Evolutionary conservation across 2,329 filamentous ascomycete species (phyloP), one percentile per base, ranked within the genome.

Genomic region (Paecilomyces fulvus): DNA sequence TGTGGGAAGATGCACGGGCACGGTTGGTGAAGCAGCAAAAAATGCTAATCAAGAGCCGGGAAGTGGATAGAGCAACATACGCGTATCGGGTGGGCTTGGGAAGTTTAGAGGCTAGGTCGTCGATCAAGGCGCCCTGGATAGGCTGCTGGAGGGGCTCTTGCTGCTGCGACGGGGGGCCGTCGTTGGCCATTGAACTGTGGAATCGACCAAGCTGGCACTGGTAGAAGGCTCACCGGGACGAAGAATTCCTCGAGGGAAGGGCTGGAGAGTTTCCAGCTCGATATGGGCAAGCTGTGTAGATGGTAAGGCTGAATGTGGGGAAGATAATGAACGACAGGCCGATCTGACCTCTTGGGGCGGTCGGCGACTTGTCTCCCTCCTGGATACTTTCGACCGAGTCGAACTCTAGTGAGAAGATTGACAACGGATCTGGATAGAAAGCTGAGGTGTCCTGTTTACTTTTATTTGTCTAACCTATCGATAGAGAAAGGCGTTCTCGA

Each of bases 61-160:
- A 1, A 25, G 20, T 25, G 48, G 48, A 25, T 23, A 28, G 20
- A 12, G 10, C 30, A 52, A 63, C 65, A 55, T 63, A 69, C 67
- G 62, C 61, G 62, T 67, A 66, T 55, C 67, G 66, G 56, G 55
- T 58, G 21, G 64, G 63, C 30, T 56, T 62, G 14, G 56, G 53
- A 51, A 55, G 57, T 48, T 59, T 59, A 55, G 58, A 50, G 33
- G 54, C 55, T 37, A 59, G 55, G 20, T 51, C 57, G 37, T 59
- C 55, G 54, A 50, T 56, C 54, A 55, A 56, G 52, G 60, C 46
- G 30, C 53, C 50, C 33, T 28, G 46, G 30, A 55, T 31, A 28
- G 53, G 51, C 17, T 51, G 37, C 6, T 56, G 51, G 30, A 57
- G 52, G 17, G 57, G 53, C 31, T 51, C 51, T 43, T 50, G 48